These are phyloP conservation scores for Melaleuca quinquenervia DNA, from an alignment of 345 rosid genomes.

Conservation along the genomic window DNA sequence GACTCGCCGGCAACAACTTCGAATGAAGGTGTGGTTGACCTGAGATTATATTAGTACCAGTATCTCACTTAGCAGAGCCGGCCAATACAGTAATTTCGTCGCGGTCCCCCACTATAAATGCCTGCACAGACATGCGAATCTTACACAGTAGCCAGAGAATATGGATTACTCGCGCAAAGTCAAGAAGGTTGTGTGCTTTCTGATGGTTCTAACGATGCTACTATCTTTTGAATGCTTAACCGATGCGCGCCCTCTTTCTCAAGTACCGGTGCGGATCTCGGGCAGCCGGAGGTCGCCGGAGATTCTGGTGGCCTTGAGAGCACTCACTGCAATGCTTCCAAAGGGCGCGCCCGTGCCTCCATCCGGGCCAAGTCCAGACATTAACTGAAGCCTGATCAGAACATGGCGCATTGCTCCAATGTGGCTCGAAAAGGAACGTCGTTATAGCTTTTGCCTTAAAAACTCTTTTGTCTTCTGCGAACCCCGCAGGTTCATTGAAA, in stretches of 20 bases:
- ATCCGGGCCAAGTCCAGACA: conserved; percentile 33
- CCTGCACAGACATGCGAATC: neutral
- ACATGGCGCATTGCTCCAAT: neutral
- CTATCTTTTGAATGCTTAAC: conserved; percentile 1
- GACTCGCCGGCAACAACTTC: neutral
- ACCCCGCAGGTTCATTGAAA: neutral
- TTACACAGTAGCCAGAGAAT: neutral
- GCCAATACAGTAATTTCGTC: neutral
- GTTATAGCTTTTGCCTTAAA: neutral
- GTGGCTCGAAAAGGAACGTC: neutral
- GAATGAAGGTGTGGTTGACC: neutral
- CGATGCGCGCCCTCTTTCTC: conserved; percentile 9
- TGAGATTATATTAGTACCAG: neutral
- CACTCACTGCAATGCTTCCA: conserved; percentile 19
- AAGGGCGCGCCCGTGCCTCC: conserved; percentile 34
- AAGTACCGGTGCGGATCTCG: neutral
- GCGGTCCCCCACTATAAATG: neutral
- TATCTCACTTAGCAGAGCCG: neutral
- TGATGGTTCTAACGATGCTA: neutral
- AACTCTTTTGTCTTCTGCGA: neutral
- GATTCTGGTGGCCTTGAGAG: neutral
- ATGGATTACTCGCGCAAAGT: neutral
- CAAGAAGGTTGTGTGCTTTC: neutral
- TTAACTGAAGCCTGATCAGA: conserved; percentile 3
- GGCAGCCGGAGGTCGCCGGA: neutral